Percentiles rank a stretch among this genome's conserved stretches.
These are phyloP conservation scores for Brachypodium distachyon DNA, from an alignment of 202 grass and related monocot species.

Conservation along the genomic window DNA sequence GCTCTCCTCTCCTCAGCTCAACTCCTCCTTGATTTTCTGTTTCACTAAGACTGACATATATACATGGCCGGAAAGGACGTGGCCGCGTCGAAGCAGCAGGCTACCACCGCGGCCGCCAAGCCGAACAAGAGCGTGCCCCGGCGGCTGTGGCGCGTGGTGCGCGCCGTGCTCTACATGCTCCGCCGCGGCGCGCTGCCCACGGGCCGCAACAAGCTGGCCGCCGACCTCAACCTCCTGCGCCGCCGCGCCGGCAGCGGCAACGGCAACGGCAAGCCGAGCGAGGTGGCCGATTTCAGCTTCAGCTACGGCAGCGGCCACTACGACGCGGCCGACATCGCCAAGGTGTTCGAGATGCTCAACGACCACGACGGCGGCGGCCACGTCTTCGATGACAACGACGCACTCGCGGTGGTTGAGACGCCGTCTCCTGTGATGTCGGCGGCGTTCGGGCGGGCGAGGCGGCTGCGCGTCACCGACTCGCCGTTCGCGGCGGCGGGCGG, in stretches of 20 bases:
- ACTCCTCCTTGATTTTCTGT: too few species aligned
- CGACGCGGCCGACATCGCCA: conserved; percentile 59
- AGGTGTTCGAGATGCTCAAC: conserved; percentile 53
- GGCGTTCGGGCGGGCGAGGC: neutral
- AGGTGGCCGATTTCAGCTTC: conserved; percentile 27
- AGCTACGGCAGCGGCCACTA: neutral
- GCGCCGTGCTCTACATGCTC: conserved; percentile 82
- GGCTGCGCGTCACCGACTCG: conserved; percentile 48
- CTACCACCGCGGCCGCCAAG: too few species aligned
- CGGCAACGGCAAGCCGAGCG: conserved; percentile 52
- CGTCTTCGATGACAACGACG: conserved; percentile 4
- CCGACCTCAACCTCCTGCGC: conserved; percentile 64
- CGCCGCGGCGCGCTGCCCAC: conserved; percentile 43
- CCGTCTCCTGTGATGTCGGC: conserved; percentile 25
- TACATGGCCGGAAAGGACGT: conserved; percentile 7
- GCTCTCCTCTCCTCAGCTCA: too few species aligned
- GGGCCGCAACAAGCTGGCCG: conserved; percentile 63
- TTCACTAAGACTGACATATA: too few species aligned
- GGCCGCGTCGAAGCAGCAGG: too few species aligned
- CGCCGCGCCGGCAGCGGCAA: conserved; percentile 74
- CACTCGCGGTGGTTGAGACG: neutral
- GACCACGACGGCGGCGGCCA: too few species aligned
- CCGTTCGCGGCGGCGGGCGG: neutral
- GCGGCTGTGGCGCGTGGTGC: conserved; percentile 58
- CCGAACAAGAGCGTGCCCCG: conserved; percentile 20